Evolutionary conservation across 2,329 filamentous ascomycete species (phyloP), one percentile per base, ranked within the genome.

Genomic region (Neofusicoccum umdonicola): DNA sequence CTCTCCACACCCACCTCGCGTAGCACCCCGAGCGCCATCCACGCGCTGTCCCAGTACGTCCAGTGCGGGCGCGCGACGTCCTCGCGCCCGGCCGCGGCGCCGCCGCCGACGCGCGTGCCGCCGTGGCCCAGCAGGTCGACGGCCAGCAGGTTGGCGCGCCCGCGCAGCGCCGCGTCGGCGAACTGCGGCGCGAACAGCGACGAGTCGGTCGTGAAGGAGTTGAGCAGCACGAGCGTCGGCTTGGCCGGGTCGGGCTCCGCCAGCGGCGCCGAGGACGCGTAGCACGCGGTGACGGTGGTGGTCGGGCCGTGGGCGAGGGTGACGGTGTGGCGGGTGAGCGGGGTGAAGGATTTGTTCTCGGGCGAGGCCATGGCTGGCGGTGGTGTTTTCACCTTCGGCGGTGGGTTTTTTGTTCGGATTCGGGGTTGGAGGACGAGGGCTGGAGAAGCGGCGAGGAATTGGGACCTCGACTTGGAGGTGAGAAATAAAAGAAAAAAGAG

Each of bases 1-100:
- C n/a, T n/a, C n/a, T n/a, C n/a, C n/a, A n/a, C n/a, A n/a, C n/a
- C n/a, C 7, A 84, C 65, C 1, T 68, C 70, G 27, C 78, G 74
- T 65, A 80, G 69, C 4, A 79, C 77, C 67, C 79, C 76, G 12
- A 80, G 31, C 58, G 76, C 77, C 76, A 80, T 84, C 62, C 79
- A 76, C 1, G 82, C 82, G 0, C 81, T 79, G 68, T 84, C 83
- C 84, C 83, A 85, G 69, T 85, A 85, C 5, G 83, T 85, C 69
- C 78, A 85, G 52, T 83, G 22, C 22, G 22, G 22, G 22, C 22
- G 22, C 22, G 22, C 22, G 22, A 22, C 22, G 22, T 22, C 22
- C 22, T 22, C 22, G 22, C 22, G 22, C 3, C 22, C 22, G 2
- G 22, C 22, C 3, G 22, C 22, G 22, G 35, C 51, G 3, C 15